phyloP scores from a whole-genome alignment of 208 protist species.

The Crithidia sp. region DNA sequence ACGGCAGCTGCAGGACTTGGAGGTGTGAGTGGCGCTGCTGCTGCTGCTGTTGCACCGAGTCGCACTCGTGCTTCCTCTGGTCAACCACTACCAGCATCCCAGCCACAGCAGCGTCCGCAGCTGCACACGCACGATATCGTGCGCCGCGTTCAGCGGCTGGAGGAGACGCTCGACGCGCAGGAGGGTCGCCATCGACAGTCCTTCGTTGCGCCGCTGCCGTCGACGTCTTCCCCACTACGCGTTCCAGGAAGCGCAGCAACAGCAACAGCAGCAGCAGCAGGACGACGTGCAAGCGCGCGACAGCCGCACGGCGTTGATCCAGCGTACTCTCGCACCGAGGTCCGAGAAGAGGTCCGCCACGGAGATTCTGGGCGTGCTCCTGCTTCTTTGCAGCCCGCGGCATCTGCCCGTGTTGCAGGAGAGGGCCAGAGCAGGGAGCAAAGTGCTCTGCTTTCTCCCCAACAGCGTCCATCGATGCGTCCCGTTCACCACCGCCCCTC shows the following conservation, averaged over 20 bases:
- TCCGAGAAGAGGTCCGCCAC: too few species aligned
- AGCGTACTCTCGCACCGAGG: too few species aligned
- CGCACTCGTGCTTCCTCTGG: too few species aligned
- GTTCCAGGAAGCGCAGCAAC: background rate
- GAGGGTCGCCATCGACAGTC: conserved; percentile 19
- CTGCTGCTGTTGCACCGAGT: too few species aligned
- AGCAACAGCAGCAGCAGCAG: background rate
- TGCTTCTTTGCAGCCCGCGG: too few species aligned
- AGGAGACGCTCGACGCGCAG: conserved; percentile 31
- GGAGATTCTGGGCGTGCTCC: too few species aligned
- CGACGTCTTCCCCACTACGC: background rate
- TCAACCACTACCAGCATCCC: background rate
- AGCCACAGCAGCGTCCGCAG: background rate
- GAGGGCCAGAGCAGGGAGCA: too few species aligned
- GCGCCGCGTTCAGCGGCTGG: conserved; percentile 35
- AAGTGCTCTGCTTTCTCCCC: background rate
- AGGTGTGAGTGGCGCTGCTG: too few species aligned
- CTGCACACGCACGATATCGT: conserved; percentile 39
- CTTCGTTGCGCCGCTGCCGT: background rate
- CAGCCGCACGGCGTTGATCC: too few species aligned
- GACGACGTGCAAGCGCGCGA: too few species aligned
- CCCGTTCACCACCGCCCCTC: conserved; percentile 2
- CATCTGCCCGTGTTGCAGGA: too few species aligned
- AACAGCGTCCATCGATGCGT: background rate
- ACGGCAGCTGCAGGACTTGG: too few species aligned